These are phyloP conservation scores for Gnomoniopsis smithogilvyi DNA, from an alignment of 2,329 filamentous ascomycete genomes.

Conservation along the genomic window DNA sequence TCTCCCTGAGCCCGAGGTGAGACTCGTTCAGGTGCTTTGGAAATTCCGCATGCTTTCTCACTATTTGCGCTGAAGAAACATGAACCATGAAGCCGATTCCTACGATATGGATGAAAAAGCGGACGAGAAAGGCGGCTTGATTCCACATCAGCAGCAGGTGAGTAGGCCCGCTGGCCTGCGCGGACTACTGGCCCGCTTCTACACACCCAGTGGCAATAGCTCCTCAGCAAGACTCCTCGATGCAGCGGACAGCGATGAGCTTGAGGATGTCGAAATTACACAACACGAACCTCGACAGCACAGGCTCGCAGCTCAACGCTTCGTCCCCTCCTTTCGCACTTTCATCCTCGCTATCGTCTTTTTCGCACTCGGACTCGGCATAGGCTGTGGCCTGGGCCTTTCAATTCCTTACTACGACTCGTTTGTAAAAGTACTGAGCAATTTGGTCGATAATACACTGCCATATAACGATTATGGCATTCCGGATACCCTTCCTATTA, in stretches of 20 bases:
- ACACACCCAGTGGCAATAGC: neutral
- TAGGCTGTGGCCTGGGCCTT: conserved; percentile 14
- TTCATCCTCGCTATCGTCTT: conserved; percentile 6
- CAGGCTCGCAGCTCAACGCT: neutral
- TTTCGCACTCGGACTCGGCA: conserved; percentile 15
- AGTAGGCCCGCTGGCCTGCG: neutral
- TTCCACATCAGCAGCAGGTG: neutral
- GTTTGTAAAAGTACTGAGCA: neutral
- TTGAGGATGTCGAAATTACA: conserved; percentile 1
- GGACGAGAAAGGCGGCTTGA: conserved; percentile 12
- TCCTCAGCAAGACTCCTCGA: neutral
- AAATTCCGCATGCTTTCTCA: neutral
- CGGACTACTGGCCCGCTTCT: neutral
- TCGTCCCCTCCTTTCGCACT: conserved; percentile 8
- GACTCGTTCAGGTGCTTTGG: neutral
- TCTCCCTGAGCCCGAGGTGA: neutral
- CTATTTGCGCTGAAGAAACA: neutral
- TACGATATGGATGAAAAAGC: conserved; percentile 8
- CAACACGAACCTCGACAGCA: neutral
- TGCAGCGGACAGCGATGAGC: neutral
- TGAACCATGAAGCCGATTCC: conserved; percentile 4
- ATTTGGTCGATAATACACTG: neutral
- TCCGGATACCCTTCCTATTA: conserved; percentile 20
- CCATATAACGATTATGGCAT: conserved; percentile 23
- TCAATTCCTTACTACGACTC: conserved; percentile 14